Evolutionary conservation across 495 filamentous ascomycete genomes (phyloP), one percentile per base, ranked within the genome.

Genomic region (Aspergillus coremiiformis): DNA sequence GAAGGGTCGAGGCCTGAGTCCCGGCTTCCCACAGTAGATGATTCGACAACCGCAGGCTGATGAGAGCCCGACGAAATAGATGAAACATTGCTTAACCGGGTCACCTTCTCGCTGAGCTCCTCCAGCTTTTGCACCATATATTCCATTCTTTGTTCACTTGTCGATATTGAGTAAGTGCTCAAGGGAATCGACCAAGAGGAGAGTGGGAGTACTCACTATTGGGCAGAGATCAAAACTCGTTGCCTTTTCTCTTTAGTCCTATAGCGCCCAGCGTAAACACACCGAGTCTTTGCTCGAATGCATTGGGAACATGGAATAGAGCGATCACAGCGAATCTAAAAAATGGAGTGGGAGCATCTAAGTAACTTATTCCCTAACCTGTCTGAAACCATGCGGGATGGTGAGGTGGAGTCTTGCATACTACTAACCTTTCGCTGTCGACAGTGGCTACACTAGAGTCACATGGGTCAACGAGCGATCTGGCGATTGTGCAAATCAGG

Each of bases 261-360:
- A 10, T 23, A 39, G 35, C 49, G 20, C 1, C 24, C 10, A 27
- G 32, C 30, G 37, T 52, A 56, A 14, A 44, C 24, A 39, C 49
- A 56, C 21, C 41, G 35, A 9, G 35, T 26, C 44, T 44, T 44
- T 24, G 37, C 49, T 15, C 49, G 48, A 39, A 48, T 32, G 39
- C 49, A 56, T 21, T 44, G 42, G n/a, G 53, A 56, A 23, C 53
- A 56, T n/a, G 48, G 53, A 17, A 24, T 56, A 9, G 23, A 43
- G 0, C 53, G 48, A 21, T 56, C 48, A 26, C 53, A 56, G 32
- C 32, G 32, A 35, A 35, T 35, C 32, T 35, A 35, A 12, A 35
- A n/a, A 35, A n/a, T n/a, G 2, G 7, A n/a, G 14, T 14, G 12
- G 2, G 12, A 14, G n/a, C 2, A 3, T 2, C 2, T 35, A 12